Evolutionary conservation across 495 filamentous ascomycete genomes (phyloP), one percentile per base, ranked within the genome.

Genomic region (Penicillium soppii): DNA sequence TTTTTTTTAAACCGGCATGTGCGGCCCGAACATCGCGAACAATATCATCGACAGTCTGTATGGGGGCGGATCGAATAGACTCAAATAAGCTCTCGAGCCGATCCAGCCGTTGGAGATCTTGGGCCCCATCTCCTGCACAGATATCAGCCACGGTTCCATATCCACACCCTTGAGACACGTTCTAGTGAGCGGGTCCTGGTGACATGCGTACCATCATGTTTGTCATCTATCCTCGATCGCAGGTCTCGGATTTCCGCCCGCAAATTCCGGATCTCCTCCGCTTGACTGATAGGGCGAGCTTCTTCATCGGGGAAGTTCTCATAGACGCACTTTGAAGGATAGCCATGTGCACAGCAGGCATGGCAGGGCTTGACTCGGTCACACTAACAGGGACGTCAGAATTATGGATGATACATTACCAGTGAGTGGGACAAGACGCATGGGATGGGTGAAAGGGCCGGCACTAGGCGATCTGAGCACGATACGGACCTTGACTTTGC

Each of bases 331-430:
- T 70, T 68, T 17, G 73, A 74, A 1, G 73, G 73, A 43, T 76
- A 73, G 1, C 73, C 73, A 54, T 76, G 73, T 12, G 73, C 69
- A 46, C 73, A 76, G 54, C 73, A 76, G 49, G 73, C 73, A 49
- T 76, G 70, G 54, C 71, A 76, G 45, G 73, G 73, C 43, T 70
- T 72, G 20, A 76, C 65, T 33, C 73, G 70, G 54, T 76, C 73
- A 56, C 73, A 76, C 73, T 76, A 48, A 17, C 45, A 46, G 20
- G n/a, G 26, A 27, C 27, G 48, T 63, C 57, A 63, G 54, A 47
- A 13, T 35, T 16, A 9, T n/a, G 21, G n/a, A 40, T 30, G 47
- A 29, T 20, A 23, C 9, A 41, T 22, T 20, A 35, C 36, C 29
- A 39, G 54, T 55, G 58, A 58, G n/a, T n/a, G n/a, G n/a, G n/a